These are phyloP conservation scores for Wickerhamiella infanticola DNA, from an alignment of 1,139 yeast genomes.

Conservation along the genomic window DNA sequence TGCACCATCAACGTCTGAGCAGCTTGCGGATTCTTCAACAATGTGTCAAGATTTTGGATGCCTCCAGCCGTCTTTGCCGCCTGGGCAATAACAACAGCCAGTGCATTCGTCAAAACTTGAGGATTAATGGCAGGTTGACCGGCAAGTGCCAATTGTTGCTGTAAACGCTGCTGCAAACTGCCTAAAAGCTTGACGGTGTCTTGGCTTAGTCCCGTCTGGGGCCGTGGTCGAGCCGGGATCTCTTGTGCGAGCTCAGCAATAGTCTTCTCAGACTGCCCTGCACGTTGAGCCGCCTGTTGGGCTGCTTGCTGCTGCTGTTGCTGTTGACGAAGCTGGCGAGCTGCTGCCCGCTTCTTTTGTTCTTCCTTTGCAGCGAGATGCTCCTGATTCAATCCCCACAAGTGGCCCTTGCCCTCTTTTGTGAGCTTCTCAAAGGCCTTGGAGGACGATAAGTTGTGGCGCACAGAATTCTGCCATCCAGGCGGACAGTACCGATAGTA, in stretches of 20 bases:
- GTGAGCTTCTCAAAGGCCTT: slow-evolving; percentile 66
- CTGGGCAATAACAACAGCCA: slow-evolving; percentile 85
- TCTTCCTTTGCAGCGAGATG: slow-evolving; percentile 70
- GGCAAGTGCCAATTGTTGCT: slow-evolving; percentile 22
- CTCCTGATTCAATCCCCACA: slow-evolving; percentile 81
- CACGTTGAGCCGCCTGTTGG: slow-evolving; percentile 13
- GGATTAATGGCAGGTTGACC: slow-evolving; percentile 22
- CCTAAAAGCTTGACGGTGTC: slow-evolving; percentile 24
- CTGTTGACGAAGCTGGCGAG: slow-evolving; percentile 18
- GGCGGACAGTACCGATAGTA: slow-evolving; percentile 86
- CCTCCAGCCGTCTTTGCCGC: slow-evolving; percentile 78
- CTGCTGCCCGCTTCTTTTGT: slow-evolving; percentile 38
- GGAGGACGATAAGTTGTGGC: slow-evolving; percentile 75
- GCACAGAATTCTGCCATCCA: slow-evolving; percentile 93
- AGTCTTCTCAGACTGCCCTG: slow-evolving; percentile 25
- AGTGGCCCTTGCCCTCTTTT: slow-evolving; percentile 79
- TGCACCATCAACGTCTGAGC: slow-evolving; percentile 60
- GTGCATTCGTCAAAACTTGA: slow-evolving; percentile 73
- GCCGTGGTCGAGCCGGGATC: slow-evolving; percentile 22
- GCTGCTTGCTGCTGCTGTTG: slow-evolving; percentile 17
- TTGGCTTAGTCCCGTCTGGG: slow-evolving; percentile 14
- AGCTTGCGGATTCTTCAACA: slow-evolving; percentile 64
- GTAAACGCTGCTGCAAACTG: slow-evolving; percentile 23
- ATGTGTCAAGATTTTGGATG: slow-evolving; percentile 49
- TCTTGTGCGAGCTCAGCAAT: slow-evolving; percentile 44